phyloP scores from a whole-genome alignment of 495 filamentous ascomycete species.

The Rhypophila decipiens region DNA sequence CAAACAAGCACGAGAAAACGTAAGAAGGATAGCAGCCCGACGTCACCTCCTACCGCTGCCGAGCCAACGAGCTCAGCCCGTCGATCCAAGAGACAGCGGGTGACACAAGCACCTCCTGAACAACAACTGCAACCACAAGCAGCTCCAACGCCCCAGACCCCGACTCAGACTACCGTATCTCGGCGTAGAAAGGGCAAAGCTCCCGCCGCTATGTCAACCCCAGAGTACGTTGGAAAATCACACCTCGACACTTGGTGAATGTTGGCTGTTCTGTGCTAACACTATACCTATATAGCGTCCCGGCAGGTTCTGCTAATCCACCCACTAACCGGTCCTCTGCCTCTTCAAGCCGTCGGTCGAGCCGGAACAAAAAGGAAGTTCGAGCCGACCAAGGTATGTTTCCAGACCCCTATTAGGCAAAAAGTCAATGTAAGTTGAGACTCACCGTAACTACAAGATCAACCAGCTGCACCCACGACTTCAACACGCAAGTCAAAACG shows the following conservation, averaged over 20 bases:
- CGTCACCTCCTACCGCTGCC: constrained; percentile 19
- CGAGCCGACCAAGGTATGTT: constrained; percentile 32
- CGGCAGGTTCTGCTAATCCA: constrained; percentile 27
- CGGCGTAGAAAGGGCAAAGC: constrained; percentile 59
- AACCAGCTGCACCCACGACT: constrained; percentile 16
- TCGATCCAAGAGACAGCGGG: constrained; percentile 47
- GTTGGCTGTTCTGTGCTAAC: constrained; percentile 4
- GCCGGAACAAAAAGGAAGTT: constrained; percentile 53
- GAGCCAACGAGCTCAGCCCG: constrained; percentile 35
- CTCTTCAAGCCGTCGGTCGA: constrained; percentile 61
- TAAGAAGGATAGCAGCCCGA: constrained; percentile 26
- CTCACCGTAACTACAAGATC: constrained; percentile 14
- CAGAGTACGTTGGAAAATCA: constrained; percentile 59
- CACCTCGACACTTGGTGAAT: not conserved
- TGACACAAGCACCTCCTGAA: constrained; percentile 28
- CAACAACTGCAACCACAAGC: constrained; percentile 14
- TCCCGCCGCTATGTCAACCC: constrained; percentile 72
- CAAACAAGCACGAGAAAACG: constrained; percentile 35
- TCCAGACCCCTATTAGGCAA: not conserved
- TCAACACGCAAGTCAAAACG: constrained; percentile 49
- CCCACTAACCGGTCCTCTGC: constrained; percentile 33
- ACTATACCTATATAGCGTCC: constrained; percentile 20
- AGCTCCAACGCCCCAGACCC: constrained; percentile 23
- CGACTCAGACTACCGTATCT: constrained; percentile 35
- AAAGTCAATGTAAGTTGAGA: constrained; percentile 1